Base-by-base conservation (phyloP, 495 filamentous ascomycete species). In the Parathielavia appendiculata region DNA sequence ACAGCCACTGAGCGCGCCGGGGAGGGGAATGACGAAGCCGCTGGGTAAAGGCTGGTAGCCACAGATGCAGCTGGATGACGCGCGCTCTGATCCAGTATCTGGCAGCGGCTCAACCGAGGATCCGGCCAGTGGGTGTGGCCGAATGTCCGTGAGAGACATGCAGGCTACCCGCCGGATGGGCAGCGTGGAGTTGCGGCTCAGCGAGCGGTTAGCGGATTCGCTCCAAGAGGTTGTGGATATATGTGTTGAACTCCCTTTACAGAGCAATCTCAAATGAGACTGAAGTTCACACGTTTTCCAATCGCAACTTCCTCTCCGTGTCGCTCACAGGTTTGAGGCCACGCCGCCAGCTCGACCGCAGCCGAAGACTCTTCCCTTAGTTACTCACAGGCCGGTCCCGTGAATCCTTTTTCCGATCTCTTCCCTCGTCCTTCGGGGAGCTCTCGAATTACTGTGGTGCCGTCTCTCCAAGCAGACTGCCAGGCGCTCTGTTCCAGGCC, bases 41-140 rank as follows among this genome's bases (percentile, higher is more conserved):
- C 39, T 38, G n/a, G 43, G 12, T 19, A n/a, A n/a, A n/a, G n/a
- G 32, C n/a, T 17, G 4, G 35, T 16, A 36, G 47, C 44, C 22
- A 40, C 35, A 13, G 54, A 40, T 49, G 44, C 19, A 50, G 44
- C 34, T 16, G 36, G 11, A 55, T 51, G 63, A 51, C 61, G 60
- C 60, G 60, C 60, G 55, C 60, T 58, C 54, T 36, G 50, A 22
- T 32, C 41, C 41, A 58, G 48, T 47, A 45, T 36, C 11, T 11
- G 26, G 38, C n/a, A 44, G 48, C 34, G 46, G 48, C 40, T 47
- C 34, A 6, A 36, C 30, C 30, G 44, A 7, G 26, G 40, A 11
- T 11, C 12, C 35, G 40, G 55, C 56, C 53, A 55, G 50, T 55
- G 43, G 52, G 14, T 39, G 17, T 52, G 53, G 40, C 35, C 23